Evolutionary conservation across 306 rosid genomes (phyloP).

Genomic region (Prunus mongolica): DNA sequence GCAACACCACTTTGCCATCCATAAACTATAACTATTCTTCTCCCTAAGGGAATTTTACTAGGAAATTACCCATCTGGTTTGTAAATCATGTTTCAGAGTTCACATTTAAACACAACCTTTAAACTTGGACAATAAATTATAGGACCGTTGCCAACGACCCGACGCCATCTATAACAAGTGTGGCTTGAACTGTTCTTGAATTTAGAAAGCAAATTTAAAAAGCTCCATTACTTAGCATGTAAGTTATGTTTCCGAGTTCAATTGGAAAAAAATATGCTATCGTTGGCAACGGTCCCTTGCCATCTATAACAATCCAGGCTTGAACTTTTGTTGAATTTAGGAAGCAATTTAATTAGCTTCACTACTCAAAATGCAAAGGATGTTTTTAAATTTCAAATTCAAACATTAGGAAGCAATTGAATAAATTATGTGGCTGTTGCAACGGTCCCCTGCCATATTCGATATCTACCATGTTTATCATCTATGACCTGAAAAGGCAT

Average conservation of each 20-base stretch:
- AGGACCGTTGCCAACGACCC: not conserved
- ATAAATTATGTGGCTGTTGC: not conserved
- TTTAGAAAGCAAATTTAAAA: not conserved
- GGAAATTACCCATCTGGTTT: not conserved
- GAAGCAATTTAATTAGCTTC: not conserved
- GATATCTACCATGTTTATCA: not conserved
- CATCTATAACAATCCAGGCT: not conserved
- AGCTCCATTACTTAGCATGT: not conserved
- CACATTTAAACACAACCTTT: not conserved
- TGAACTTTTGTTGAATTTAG: not conserved
- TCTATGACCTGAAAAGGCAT: constrained; percentile 6
- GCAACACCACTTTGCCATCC: not conserved
- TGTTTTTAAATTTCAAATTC: not conserved
- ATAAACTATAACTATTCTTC: not conserved
- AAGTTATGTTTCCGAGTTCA: not conserved
- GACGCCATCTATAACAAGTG: constrained; percentile 3
- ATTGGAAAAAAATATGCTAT: not conserved
- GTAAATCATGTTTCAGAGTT: not conserved
- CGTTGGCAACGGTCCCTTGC: not conserved
- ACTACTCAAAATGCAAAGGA: not conserved
- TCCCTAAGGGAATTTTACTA: not conserved
- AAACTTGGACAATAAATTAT: not conserved
- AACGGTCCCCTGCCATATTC: not conserved
- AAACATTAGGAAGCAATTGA: no score
- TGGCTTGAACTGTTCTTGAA: not conserved